Conservation (phyloP, 1,139 yeast genomes). For the Debaryomyces psychrophilus region DNA sequence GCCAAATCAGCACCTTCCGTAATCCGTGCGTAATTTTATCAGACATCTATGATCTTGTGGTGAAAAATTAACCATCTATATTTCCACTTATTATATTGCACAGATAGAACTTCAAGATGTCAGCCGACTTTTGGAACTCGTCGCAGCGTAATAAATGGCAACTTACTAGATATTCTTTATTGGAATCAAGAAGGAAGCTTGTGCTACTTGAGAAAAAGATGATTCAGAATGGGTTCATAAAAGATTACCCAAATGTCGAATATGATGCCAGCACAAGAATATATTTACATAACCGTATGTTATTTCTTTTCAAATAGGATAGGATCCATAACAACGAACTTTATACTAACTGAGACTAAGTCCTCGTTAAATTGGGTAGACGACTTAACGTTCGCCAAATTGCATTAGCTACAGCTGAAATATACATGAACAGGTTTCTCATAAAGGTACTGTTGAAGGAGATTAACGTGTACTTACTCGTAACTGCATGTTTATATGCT, state of each 20-base stretch:
- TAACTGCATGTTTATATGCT: slow-evolving; percentile 83
- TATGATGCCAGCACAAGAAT: slow-evolving; percentile 69
- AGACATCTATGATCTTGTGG: neutral
- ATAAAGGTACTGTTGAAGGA: slow-evolving; percentile 76
- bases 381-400: slow-evolving; percentile 77
- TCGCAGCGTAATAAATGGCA: slow-evolving; percentile 51
- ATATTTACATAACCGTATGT: slow-evolving; percentile 58
- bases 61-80: neutral
- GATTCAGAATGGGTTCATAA: slow-evolving; percentile 51
- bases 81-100: neutral
- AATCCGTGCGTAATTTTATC: neutral
- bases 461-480: slow-evolving; percentile 75
- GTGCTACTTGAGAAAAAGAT: slow-evolving; percentile 46
- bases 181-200: slow-evolving; percentile 43
- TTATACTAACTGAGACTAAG: slow-evolving; percentile 20
- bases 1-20: neutral
- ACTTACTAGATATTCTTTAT: slow-evolving; percentile 40
- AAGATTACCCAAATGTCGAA: slow-evolving; percentile 46
- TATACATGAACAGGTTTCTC: slow-evolving; percentile 75
- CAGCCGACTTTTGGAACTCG: slow-evolving; percentile 53
- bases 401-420: slow-evolving; percentile 87
- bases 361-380: slow-evolving; percentile 76
- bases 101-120: slow-evolving; percentile 29
- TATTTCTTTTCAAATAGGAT: neutral
- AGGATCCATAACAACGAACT: slow-evolving; percentile 1